Percentiles rank a stretch among this genome's conserved stretches.
These are phyloP conservation scores for Clitoria ternatea DNA, from an alignment of 306 rosid species.

Conservation along the genomic window DNA sequence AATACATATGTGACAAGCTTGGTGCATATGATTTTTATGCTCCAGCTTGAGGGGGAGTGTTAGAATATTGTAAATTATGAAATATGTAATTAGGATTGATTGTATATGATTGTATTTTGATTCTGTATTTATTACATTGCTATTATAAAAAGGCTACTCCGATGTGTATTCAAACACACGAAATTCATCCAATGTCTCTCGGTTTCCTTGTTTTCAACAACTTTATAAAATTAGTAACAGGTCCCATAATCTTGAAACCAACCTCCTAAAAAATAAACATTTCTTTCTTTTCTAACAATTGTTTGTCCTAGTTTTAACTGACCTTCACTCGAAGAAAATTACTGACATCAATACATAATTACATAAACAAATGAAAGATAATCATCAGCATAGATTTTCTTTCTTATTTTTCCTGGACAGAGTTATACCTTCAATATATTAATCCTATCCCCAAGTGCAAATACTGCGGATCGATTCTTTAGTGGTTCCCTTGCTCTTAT, in stretches of 20 bases:
- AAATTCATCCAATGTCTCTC: too few species aligned
- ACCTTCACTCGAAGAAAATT: background rate
- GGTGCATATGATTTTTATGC: too few species aligned
- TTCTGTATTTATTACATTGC: too few species aligned
- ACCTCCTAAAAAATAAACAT: background rate
- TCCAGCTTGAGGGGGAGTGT: too few species aligned
- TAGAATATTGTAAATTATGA: too few species aligned
- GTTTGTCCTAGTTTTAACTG: background rate
- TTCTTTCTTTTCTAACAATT: background rate
- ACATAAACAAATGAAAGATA: conserved; percentile 3
- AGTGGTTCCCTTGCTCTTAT: conserved; percentile 83
- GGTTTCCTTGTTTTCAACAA: too few species aligned
- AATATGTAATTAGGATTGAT: too few species aligned
- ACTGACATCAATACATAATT: background rate
- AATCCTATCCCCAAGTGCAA: conserved; percentile 90
- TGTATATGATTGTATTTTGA: too few species aligned
- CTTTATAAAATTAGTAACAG: background rate
- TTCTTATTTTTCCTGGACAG: background rate
- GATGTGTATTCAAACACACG: too few species aligned
- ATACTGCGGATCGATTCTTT: conserved; percentile 96
- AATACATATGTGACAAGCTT: too few species aligned
- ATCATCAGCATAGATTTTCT: conserved; percentile 1
- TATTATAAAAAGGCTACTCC: too few species aligned
- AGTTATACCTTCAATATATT: conserved; percentile 69
- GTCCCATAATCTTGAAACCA: background rate